Evolutionary conservation across 371 early-diverging fungal genomes (phyloP).

Genomic region (Zopfochytrium polystomum): DNA sequence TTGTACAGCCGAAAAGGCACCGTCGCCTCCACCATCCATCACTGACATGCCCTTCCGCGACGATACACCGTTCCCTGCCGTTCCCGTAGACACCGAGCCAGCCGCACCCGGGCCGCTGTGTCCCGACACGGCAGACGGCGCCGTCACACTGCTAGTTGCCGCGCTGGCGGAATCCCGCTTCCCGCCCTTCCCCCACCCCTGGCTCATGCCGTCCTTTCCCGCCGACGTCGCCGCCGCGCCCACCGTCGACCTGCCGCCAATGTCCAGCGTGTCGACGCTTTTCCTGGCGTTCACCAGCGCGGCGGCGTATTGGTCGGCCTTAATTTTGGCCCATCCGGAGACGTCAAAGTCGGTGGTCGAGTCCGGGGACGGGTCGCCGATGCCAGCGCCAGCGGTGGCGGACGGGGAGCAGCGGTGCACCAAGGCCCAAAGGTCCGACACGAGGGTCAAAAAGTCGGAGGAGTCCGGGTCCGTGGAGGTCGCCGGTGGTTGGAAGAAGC

Average conservation of each 20-base stretch:
- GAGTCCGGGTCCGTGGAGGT: slow-evolving; percentile 24
- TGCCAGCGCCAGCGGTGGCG: not conserved
- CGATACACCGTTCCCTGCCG: not conserved
- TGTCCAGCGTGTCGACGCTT: slow-evolving; percentile 3
- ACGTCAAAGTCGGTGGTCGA: slow-evolving; percentile 42
- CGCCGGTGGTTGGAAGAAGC: slow-evolving; percentile 40
- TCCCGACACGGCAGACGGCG: not conserved
- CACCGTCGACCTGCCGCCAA: not conserved
- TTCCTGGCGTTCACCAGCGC: slow-evolving; percentile 23
- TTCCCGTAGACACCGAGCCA: not conserved
- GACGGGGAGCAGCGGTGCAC: slow-evolving; percentile 34
- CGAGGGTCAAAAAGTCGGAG: slow-evolving; percentile 37
- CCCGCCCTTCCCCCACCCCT: not conserved
- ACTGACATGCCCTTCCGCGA: not conserved
- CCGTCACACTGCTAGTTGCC: not conserved
- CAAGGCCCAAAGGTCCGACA: slow-evolving; percentile 36
- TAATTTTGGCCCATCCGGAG: slow-evolving; percentile 43
- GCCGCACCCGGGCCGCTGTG: not conserved
- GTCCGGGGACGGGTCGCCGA: slow-evolving; percentile 18
- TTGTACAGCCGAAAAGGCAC: not conserved
- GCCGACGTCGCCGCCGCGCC: not conserved
- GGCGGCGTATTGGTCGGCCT: slow-evolving; percentile 37
- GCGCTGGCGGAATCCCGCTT: not conserved
- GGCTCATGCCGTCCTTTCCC: not conserved
- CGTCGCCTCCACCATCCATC: not conserved